Conservation (phyloP, 1,284 basidiomycete species). For the Ceratobasidium sp. region DNA sequence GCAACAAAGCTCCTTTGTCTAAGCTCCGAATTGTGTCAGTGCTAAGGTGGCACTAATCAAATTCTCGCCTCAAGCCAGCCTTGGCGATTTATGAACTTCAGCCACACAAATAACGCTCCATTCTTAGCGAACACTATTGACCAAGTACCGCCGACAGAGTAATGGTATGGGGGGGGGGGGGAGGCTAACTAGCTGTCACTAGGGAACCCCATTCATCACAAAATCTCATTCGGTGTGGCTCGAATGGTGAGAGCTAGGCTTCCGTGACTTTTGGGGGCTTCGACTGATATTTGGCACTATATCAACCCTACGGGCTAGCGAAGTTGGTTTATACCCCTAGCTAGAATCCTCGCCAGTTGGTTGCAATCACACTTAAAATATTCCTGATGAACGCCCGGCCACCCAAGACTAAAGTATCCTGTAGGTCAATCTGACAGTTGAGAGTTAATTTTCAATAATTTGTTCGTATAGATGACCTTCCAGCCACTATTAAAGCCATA, state of each 20-base stretch:
- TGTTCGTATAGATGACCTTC: conserved; percentile 11
- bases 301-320: too few species aligned
- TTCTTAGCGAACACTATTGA: background rate
- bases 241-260: too few species aligned
- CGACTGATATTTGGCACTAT: too few species aligned
- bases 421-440: background rate
- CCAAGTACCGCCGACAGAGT: background rate
- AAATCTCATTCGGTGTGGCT: too few species aligned
- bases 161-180: too few species aligned
- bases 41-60: background rate
- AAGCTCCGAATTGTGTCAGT: background rate
- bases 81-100: background rate
- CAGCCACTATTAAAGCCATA: conserved; percentile 18
- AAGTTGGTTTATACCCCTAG: background rate
- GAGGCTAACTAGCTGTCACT: too few species aligned
- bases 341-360: background rate
- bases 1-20: background rate
- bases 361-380: background rate
- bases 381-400: conserved; percentile 1
- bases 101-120: background rate
- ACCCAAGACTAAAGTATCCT: conserved; percentile 13
- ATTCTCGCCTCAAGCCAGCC: background rate
- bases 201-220: too few species aligned
- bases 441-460: background rate
- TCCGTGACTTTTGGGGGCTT: too few species aligned